Base-by-base conservation (phyloP, 1,139 yeast species). In the Zhuliangozyma blackwelliae region DNA sequence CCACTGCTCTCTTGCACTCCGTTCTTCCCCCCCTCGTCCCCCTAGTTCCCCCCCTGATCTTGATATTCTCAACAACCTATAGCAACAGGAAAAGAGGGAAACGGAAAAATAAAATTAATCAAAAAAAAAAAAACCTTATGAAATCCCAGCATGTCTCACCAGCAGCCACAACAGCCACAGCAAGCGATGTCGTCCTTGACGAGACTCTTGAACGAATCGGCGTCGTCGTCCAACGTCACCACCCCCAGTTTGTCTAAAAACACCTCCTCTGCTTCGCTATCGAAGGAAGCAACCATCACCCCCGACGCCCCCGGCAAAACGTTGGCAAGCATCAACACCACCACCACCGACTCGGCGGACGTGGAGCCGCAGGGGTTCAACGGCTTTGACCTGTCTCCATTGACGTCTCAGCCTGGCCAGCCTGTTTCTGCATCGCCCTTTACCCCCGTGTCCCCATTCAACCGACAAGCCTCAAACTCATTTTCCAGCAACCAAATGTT, bases 111-210 rank as follows among this genome's bases (percentile, higher is more conserved):
- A 16, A 16, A 16, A 16, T 16, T 4, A n/a, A n/a, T n/a, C n/a
- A n/a, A n/a, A n/a, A 4, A 16, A 16, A 16, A 16, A 16, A 3
- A 16, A 16, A 16, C 16, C 16, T 16, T 16, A 16, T 16, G 4
- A 16, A 16, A 16, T 16, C 16, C 4, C 16, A 16, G 16, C 16
- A 16, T 16, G 16, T 16, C 16, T 16, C 23, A 22, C 9, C 23
- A 22, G 23, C 23, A 7, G 9, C 23, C 23, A 22, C 40, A 27
- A 19, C 41, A 31, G 27, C 40, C 27, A 13, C 43, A 50, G 32
- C 45, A 48, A 28, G 54, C 61, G 27, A 49, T 65, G 32, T 58
- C 67, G 36, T 66, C 75, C n/a, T 59, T 70, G 45, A 70, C 76
- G 11, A 51, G 71, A 39, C 61, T 70, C 21, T 55, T 70, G 43